Conservation (phyloP, 495 filamentous ascomycete species). For the Cenococcum geophilum region DNA sequence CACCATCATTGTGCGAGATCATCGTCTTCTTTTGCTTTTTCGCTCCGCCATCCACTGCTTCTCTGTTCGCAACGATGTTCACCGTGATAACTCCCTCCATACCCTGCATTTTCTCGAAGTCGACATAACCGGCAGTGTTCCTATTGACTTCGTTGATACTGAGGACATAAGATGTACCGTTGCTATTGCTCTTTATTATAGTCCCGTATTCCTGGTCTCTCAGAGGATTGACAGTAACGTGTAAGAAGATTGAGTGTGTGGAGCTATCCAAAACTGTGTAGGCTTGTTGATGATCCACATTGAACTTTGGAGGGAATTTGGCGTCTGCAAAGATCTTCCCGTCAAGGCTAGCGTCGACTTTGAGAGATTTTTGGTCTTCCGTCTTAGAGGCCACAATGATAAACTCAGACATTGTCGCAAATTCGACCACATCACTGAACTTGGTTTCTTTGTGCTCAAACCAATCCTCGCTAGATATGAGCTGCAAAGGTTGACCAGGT, state of each 20-base stretch:
- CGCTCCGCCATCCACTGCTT: conserved; percentile 53
- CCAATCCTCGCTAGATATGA: conserved; percentile 69
- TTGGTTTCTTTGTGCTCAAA: conserved; percentile 56
- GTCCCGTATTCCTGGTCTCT: conserved; percentile 65
- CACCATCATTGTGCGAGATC: conserved; percentile 95
- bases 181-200: conserved; percentile 95
- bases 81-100: conserved; percentile 84
- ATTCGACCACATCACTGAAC: conserved; percentile 67
- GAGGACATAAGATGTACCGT: conserved; percentile 88
- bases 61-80: conserved; percentile 74
- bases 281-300: conserved; percentile 65
- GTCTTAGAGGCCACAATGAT: conserved; percentile 75
- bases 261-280: conserved; percentile 94
- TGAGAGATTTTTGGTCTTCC: conserved; percentile 60
- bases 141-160: conserved; percentile 73
- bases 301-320: conserved; percentile 74
- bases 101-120: conserved; percentile 92
- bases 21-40: conserved; percentile 76
- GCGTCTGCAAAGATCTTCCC: conserved; percentile 75
- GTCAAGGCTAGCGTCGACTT: conserved; percentile 76
- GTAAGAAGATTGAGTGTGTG: conserved; percentile 86
- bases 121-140: conserved; percentile 67
- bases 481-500: conserved; percentile 50
- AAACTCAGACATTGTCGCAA: conserved; percentile 91
- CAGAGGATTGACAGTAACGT: conserved; percentile 66